These are phyloP conservation scores for Pseudonitzschia pungens DNA, from an alignment of 108 stramenopile genomes.

Conservation along the genomic window DNA sequence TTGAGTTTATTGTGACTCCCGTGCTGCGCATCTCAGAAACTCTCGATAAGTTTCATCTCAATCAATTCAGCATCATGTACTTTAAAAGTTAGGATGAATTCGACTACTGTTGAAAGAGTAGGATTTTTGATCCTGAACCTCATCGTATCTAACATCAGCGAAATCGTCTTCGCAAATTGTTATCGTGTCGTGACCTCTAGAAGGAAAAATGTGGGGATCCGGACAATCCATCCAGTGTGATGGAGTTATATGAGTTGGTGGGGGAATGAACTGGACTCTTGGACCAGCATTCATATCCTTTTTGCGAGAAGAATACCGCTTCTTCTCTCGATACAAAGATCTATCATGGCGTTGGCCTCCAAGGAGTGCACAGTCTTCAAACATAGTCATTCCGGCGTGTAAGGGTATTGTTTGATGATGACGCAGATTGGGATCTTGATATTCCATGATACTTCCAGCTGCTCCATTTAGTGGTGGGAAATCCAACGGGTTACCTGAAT, in stretches of 20 bases:
- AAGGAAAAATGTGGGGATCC: not conserved
- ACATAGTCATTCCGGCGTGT: slow-evolving; percentile 24
- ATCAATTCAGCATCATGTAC: not conserved
- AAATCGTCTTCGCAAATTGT: slow-evolving; percentile 19
- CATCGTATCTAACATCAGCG: not conserved
- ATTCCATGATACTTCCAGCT: not conserved
- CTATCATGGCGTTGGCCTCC: not conserved
- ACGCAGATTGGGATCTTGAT: not conserved
- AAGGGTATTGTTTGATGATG: slow-evolving; percentile 8
- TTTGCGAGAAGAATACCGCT: slow-evolving; percentile 5
- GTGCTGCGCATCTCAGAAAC: not conserved
- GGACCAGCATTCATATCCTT: slow-evolving; percentile 19
- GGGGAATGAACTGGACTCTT: slow-evolving; percentile 14
- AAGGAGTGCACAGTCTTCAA: slow-evolving; percentile 19
- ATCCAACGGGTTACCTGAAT: not conserved
- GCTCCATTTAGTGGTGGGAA: not conserved
- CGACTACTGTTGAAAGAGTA: not conserved
- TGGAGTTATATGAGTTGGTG: slow-evolving; percentile 18
- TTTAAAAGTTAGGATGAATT: slow-evolving; percentile 5
- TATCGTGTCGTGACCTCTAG: slow-evolving; percentile 9
- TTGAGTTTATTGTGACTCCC: not conserved
- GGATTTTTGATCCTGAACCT: not conserved
- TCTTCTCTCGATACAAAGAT: not conserved
- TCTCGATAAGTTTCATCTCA: not conserved
- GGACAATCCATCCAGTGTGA: slow-evolving; percentile 20